phyloP scores from a whole-genome alignment of 139 green algal genomes.

The Chlorella sp. region DNA sequence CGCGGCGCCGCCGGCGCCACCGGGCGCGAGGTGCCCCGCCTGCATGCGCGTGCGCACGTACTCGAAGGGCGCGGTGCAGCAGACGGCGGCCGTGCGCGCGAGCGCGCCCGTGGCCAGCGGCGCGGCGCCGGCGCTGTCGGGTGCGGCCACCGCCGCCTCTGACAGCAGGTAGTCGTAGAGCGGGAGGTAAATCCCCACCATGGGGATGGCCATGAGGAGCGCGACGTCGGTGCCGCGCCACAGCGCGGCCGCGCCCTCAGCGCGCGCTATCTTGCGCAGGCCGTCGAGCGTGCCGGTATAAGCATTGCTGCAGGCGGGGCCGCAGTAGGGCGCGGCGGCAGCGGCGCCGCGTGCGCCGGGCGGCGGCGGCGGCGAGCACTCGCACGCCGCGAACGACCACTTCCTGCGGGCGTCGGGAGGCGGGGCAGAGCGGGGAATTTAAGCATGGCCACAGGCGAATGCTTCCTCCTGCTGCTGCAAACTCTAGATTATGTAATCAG shows the following conservation, averaged over 20 bases:
- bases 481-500: no score
- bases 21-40: conserved; percentile 28
- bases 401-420: conserved; percentile 45
- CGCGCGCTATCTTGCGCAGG: conserved; percentile 48
- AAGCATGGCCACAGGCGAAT: no score
- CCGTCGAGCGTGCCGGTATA: conserved; percentile 39
- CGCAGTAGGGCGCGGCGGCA: conserved; percentile 2
- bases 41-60: conserved; percentile 81
- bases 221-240: conserved; percentile 78
- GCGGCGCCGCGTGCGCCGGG: neutral
- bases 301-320: conserved; percentile 9
- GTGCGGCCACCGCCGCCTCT: conserved; percentile 26
- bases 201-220: conserved; percentile 79
- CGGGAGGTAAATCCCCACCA: conserved; percentile 95
- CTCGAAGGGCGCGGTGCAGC: conserved; percentile 83
- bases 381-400: conserved; percentile 45
- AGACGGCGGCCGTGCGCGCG: conserved; percentile 69
- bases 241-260: conserved; percentile 68
- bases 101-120: conserved; percentile 71
- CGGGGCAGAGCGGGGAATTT: no score
- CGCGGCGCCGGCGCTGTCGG: conserved; percentile 22
- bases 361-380: conserved; percentile 4
- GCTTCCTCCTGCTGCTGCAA: no score
- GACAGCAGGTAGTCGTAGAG: conserved; percentile 87
- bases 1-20: no score